Evolutionary conservation across 306 rosid species (phyloP).

Genomic region (Erythrophleum fordii): DNA sequence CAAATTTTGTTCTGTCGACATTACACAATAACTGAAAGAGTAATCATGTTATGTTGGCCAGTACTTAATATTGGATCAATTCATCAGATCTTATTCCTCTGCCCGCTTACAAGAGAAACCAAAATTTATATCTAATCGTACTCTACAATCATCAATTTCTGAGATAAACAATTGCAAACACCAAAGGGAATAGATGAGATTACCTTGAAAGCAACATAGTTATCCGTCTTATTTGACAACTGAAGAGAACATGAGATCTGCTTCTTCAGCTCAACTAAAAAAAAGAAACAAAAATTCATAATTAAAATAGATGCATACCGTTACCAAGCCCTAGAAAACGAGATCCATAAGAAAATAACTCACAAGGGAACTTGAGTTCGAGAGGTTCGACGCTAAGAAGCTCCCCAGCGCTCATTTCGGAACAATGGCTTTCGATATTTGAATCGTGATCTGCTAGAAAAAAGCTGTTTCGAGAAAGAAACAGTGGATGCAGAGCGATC

Average conservation of each 20-base stretch:
- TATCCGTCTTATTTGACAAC: conserved; percentile 83
- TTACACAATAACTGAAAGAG: neutral
- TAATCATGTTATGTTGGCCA: neutral
- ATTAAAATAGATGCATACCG: neutral
- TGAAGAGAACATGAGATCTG: conserved; percentile 93
- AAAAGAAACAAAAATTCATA: neutral
- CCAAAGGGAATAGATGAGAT: conserved; percentile 3
- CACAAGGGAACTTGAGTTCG: conserved; percentile 85
- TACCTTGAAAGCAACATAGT: conserved; percentile 90
- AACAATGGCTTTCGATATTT: conserved; percentile 9
- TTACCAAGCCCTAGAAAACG: conserved; percentile 34
- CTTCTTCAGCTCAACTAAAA: conserved; percentile 84
- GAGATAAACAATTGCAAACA: conserved; percentile 13
- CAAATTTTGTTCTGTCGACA: neutral
- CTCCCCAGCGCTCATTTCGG: conserved; percentile 79
- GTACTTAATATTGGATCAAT: neutral
- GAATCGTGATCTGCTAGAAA: conserved; percentile 17
- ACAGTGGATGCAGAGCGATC: neutral
- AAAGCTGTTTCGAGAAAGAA: conserved; percentile 15
- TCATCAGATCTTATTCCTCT: conserved; percentile 30
- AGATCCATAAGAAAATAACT: conserved; percentile 31
- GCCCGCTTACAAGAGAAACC: neutral
- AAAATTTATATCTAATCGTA: neutral
- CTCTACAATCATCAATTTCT: neutral
- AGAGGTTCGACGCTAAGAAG: conserved; percentile 86